A percentile compares a stretch with the other conserved stretches of the same genome.
Evolutionary conservation across 768 basidiomycete genomes (phyloP).

Genomic region (Termitomyces sp.): DNA sequence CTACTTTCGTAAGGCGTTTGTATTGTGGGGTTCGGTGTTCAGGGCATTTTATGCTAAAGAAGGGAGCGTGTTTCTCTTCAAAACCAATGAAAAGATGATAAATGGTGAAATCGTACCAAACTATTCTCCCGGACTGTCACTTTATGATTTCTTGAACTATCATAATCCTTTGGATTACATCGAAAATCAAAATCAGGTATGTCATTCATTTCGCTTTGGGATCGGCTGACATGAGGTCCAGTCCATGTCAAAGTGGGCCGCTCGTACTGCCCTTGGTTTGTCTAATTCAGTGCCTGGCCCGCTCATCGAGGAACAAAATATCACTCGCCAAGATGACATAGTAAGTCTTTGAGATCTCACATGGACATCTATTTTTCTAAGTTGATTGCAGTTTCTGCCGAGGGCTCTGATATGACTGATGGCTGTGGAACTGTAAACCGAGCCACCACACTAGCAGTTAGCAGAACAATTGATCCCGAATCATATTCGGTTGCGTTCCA

Average conservation of each 20-base stretch:
- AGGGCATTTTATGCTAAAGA: slow-evolving; percentile 64
- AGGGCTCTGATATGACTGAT: slow-evolving; percentile 50
- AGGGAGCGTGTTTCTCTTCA: slow-evolving; percentile 48
- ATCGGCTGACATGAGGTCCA: slow-evolving; percentile 17
- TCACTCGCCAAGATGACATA: slow-evolving; percentile 42
- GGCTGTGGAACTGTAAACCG: slow-evolving; percentile 48
- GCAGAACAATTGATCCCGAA: slow-evolving; percentile 31
- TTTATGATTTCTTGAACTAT: slow-evolving; percentile 49
- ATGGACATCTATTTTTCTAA: not conserved
- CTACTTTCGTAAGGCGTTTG: slow-evolving; percentile 46
- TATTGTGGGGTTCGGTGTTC: slow-evolving; percentile 53
- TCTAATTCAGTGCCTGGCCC: slow-evolving; percentile 64
- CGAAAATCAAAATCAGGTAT: slow-evolving; percentile 49
- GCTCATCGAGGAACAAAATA: slow-evolving; percentile 30
- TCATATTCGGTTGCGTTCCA: slow-evolving; percentile 46
- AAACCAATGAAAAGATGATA: slow-evolving; percentile 44
- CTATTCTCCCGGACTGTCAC: slow-evolving; percentile 19
- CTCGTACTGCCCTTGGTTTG: slow-evolving; percentile 58
- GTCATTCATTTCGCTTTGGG: not conserved
- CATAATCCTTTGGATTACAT: slow-evolving; percentile 44
- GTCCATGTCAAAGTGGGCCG: slow-evolving; percentile 63
- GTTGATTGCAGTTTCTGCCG: slow-evolving; percentile 19
- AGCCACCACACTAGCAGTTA: slow-evolving; percentile 29
- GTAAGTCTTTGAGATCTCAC: slow-evolving; percentile 21
- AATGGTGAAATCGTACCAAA: slow-evolving; percentile 12